Evolutionary conservation across 331 rosid genomes (phyloP).

Genomic region (Cucumis variabilis): DNA sequence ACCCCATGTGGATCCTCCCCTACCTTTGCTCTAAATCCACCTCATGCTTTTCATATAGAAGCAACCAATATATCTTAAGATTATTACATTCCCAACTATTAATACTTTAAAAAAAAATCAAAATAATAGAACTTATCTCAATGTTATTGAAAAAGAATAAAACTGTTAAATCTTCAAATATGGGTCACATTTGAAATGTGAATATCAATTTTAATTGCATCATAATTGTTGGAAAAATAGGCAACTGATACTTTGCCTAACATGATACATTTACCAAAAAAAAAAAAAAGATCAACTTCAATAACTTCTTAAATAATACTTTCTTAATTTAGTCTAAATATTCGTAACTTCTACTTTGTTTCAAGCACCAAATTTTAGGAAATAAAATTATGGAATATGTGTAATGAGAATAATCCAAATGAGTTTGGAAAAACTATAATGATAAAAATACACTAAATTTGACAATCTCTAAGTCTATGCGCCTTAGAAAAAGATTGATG

Average conservation of each 20-base stretch:
- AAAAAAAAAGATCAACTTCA: neutral
- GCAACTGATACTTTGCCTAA: neutral
- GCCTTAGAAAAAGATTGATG: neutral
- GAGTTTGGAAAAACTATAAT: neutral
- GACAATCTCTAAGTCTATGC: slow-evolving; percentile 2
- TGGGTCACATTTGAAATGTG: neutral
- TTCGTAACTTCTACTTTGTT: neutral
- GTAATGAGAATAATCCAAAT: neutral
- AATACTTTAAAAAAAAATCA: too few species aligned
- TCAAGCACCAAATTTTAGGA: neutral
- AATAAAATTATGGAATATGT: neutral
- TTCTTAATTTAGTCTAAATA: neutral
- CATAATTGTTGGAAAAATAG: neutral
- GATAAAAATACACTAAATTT: neutral
- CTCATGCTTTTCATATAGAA: too few species aligned
- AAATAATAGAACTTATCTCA: too few species aligned
- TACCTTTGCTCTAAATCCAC: too few species aligned
- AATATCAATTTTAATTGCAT: neutral
- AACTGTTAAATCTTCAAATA: too few species aligned
- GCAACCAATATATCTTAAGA: too few species aligned
- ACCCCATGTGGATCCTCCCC: too few species aligned
- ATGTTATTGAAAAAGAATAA: too few species aligned
- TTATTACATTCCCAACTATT: too few species aligned
- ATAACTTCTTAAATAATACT: neutral
- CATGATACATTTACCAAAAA: neutral